Conservation (phyloP, 148 eudicot genomes). For the Camellia granthamiana region DNA sequence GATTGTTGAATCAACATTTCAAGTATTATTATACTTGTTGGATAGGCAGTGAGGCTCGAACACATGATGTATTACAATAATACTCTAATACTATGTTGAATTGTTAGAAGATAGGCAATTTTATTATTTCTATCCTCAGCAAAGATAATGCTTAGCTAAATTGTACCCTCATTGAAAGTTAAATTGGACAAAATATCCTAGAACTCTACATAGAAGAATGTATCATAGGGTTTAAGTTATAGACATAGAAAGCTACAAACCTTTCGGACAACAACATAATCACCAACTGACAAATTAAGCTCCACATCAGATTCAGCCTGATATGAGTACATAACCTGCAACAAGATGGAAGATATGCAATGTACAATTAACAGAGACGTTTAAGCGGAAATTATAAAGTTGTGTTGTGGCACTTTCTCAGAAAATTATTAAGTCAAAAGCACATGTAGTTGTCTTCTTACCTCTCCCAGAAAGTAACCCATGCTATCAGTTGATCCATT, state of each 20-base stretch:
- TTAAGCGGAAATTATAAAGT: neutral
- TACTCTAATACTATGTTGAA: too few relatives aligned
- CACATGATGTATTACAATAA: too few relatives aligned
- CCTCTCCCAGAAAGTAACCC: conserved; percentile 93
- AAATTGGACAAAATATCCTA: neutral
- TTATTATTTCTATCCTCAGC: too few relatives aligned
- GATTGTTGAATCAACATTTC: neutral
- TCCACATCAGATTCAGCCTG: conserved; percentile 83
- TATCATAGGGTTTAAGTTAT: neutral
- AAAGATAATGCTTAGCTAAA: neutral
- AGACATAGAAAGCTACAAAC: conserved; percentile 31
- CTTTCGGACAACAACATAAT: conserved; percentile 83
- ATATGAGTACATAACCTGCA: conserved; percentile 72
- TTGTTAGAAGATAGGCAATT: too few relatives aligned
- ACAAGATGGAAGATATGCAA: conserved; percentile 13
- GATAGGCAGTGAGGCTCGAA: too few relatives aligned
- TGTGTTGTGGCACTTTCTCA: neutral
- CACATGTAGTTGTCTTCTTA: conserved; percentile 23
- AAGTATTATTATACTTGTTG: too few relatives aligned
- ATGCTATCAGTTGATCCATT: conserved; percentile 78
- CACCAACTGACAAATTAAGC: conserved; percentile 74
- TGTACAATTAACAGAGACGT: neutral
- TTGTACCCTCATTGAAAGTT: neutral
- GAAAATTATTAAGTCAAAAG: neutral
- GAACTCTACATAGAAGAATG: neutral